These are phyloP conservation scores for Alnus glutinosa DNA, from an alignment of 306 rosid genomes.

Conservation along the genomic window DNA sequence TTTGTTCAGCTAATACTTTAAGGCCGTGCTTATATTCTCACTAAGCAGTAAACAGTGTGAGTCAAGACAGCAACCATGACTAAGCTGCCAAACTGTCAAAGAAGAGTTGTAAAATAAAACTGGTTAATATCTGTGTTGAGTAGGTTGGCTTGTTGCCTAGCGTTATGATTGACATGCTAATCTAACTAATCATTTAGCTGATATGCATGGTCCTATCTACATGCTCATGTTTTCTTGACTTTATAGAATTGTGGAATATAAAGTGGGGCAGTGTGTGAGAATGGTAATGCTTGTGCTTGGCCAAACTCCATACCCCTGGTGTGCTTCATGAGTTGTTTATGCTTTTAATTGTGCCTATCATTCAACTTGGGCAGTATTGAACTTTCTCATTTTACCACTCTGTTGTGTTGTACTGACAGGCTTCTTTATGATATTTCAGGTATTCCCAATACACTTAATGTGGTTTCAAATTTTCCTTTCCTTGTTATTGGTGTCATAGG, in stretches of 20 bases:
- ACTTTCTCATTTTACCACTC: not conserved
- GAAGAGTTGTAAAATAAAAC: not conserved
- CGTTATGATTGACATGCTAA: not conserved
- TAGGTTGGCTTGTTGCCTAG: not conserved
- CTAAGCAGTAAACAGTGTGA: not conserved
- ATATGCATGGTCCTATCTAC: not conserved
- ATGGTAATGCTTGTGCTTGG: not conserved
- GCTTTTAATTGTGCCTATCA: not conserved
- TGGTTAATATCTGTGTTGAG: not conserved
- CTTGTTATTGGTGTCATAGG: slow-evolving; percentile 72
- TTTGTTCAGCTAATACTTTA: not conserved
- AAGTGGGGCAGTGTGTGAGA: not conserved
- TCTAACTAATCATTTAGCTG: not conserved
- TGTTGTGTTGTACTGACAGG: not conserved
- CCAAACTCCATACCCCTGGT: not conserved
- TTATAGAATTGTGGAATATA: not conserved
- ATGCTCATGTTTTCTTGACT: not conserved
- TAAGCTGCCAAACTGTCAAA: not conserved
- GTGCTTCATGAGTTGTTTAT: not conserved
- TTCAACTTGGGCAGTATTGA: not conserved
- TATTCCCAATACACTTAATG: slow-evolving; percentile 77
- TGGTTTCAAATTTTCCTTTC: slow-evolving; percentile 85
- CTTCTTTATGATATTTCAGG: slow-evolving; percentile 45
- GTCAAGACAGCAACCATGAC: not conserved
- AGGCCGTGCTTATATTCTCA: not conserved